phyloP scores from a whole-genome alignment of 805 yeast species.

The Metschnikowia drakensbergensis region DNA sequence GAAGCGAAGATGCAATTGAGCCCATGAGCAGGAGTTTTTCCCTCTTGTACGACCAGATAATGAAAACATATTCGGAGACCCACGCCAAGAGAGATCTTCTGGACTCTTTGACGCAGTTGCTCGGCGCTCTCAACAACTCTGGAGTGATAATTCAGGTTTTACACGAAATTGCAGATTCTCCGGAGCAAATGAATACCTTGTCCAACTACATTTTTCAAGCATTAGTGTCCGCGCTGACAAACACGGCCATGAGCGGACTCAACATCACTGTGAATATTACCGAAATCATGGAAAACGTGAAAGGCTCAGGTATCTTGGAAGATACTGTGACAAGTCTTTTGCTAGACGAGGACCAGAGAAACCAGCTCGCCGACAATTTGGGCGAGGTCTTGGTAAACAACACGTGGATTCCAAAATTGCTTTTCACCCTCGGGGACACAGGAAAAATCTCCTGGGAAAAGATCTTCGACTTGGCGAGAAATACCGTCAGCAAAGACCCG shows the following conservation, averaged over 20 bases:
- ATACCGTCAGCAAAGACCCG: slow-evolving; percentile 30
- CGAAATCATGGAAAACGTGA: slow-evolving; percentile 20
- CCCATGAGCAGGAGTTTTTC: slow-evolving; percentile 14
- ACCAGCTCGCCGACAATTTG: slow-evolving; percentile 21
- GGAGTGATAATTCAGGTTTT: slow-evolving; percentile 24
- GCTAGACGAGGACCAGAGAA: slow-evolving; percentile 28
- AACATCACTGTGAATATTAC: slow-evolving; percentile 24
- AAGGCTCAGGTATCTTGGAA: slow-evolving; percentile 27
- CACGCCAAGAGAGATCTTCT: slow-evolving; percentile 11
- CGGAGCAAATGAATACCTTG: slow-evolving; percentile 27
- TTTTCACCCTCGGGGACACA: slow-evolving; percentile 34
- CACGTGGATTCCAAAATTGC: slow-evolving; percentile 28
- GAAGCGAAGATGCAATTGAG: not conserved
- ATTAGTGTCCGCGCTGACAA: slow-evolving; percentile 14
- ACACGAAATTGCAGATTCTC: slow-evolving; percentile 29
- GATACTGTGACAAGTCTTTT: slow-evolving; percentile 25
- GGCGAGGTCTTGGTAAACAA: slow-evolving; percentile 28
- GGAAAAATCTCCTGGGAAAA: slow-evolving; percentile 26
- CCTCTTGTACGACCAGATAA: slow-evolving; percentile 8
- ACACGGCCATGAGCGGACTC: slow-evolving; percentile 13
- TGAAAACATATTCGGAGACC: not conserved
- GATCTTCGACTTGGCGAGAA: slow-evolving; percentile 27
- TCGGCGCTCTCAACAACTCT: slow-evolving; percentile 22
- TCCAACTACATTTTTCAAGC: slow-evolving; percentile 20
- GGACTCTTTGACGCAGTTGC: slow-evolving; percentile 12